These are phyloP conservation scores for Eucalyptus decipiens DNA, from an alignment of 345 rosid species.

Conservation along the genomic window DNA sequence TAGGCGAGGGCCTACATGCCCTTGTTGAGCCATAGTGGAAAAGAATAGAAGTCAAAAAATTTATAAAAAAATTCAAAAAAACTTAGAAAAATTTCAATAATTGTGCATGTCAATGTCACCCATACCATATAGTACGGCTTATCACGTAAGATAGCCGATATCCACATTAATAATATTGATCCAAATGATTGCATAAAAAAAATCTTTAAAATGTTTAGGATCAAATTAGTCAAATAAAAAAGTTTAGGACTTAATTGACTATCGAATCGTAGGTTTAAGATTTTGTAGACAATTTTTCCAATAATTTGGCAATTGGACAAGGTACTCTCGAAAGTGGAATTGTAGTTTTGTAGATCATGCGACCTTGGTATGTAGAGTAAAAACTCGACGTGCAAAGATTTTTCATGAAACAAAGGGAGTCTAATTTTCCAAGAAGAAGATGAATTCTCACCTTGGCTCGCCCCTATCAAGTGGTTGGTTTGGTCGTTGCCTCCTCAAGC, in stretches of 20 bases:
- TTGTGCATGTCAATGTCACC: not conserved
- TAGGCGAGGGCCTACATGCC: not conserved
- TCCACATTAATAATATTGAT: not conserved
- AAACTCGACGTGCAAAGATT: not conserved
- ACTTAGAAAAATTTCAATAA: not conserved
- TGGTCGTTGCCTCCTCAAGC: not conserved
- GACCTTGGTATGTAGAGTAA: not conserved
- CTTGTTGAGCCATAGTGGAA: not conserved
- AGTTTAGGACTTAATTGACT: fast-evolving
- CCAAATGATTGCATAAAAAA: not conserved
- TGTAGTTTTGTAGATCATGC: not conserved
- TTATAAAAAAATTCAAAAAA: not conserved
- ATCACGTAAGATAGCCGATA: fast-evolving
- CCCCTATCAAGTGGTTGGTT: not conserved
- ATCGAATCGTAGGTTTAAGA: fast-evolving
- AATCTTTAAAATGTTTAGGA: not conserved
- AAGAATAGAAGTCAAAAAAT: not conserved
- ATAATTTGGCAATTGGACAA: not conserved
- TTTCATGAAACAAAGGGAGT: not conserved
- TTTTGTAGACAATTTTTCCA: not conserved
- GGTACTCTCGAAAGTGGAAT: not conserved
- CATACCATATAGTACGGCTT: fast-evolving
- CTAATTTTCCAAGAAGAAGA: not conserved
- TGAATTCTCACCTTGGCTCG: not conserved
- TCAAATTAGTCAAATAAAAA: not conserved